Evolutionary conservation across 2,329 filamentous ascomycete species (phyloP), one percentile per base, ranked within the genome.

Genomic region (Lasiodiplodia hormozganensis): DNA sequence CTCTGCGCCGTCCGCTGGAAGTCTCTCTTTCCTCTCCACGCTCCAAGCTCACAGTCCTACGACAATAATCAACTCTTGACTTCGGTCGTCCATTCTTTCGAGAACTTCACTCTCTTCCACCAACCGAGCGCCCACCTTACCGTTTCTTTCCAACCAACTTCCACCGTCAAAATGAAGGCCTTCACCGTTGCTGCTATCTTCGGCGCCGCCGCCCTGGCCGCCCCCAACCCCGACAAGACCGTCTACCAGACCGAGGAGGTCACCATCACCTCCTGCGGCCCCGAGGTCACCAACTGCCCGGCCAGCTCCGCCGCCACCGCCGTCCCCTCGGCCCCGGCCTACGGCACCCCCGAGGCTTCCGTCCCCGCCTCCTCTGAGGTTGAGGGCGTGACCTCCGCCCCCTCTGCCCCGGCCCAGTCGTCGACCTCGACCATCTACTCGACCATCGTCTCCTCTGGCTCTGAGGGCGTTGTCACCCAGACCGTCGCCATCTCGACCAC

Each of bases 231-330:
- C 18, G 67, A 64, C 47, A 54, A 69, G 67, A 65, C 67, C 67
- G 67, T 69, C 60, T 65, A 58, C 67, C 43, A 53, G 51, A 67
- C 70, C 38, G 49, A 69, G 38, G 47, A 62, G 56, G 52, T 70
- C 28, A 62, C 67, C 65, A 60, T 70, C 62, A 62, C 68, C 68
- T 67, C 68, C 34, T 65, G 67, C 68, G 62, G 54, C 53, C 67
- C 56, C 38, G 62, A 67, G 51, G 65, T 71, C 70, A 70, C 69
- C 65, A 68, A 69, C 69, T 72, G 69, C 71, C 70, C 71, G 54
- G 69, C 67, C 66, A 31, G 56, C 28, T 57, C 69, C 65, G 49
- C 51, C 47, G 66, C 66, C 66, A 68, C 66, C 10, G n/a, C 43
- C 43, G 43, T 47, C 25, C 31, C 31, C 31, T 34, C 31, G 31